Evolutionary conservation across 305 asterid species (phyloP), one percentile per base, ranked within the genome.

Genomic region (Fraxinus albicans): DNA sequence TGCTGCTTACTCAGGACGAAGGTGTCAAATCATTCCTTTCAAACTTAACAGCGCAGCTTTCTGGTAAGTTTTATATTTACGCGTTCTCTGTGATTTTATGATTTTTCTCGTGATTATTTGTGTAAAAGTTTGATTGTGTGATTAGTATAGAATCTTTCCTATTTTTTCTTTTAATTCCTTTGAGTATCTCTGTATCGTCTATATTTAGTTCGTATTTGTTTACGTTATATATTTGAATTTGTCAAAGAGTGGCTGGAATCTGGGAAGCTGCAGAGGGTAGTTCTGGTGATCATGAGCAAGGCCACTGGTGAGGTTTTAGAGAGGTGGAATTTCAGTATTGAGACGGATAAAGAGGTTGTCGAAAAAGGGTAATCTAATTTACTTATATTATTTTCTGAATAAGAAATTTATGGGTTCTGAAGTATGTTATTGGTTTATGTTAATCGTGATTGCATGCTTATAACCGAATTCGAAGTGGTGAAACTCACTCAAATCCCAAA

Each of bases 261-360:
- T 58, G 98, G 99, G 90, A 92, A 94, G 86, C 88, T 95, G 42
- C 98, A 95, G 82, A 91, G 98, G 87, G 89, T 93, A 31, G 99
- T 95, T 77, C 91, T 95, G 55, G 99, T 95, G 76, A 94, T 95
- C 79, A 95, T 95, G 99, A 92, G 97, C 88, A 95, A 94, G 87
- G 89, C 89, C 27, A 91, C 83, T 60, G 92, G 94, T 80, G 99
- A 95, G 83, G 99, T 95, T 65, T 79, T 95, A 63, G 98, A 95
- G 92, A 94, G 99, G 91, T 95, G 99, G 99, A 95, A 95, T 87
- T 95, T 95, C 90, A 92, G 96, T 42, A 89, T 95, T 35, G 97
- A 95, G 84, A 92, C 95, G 6, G 98, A 95, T 58, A 82, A 81
- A 1, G 99, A 95, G 83, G 98, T 94, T 27, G 94, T 95, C 7